These are phyloP conservation scores for Setaria italica DNA, from an alignment of 202 grass and related monocot species.

Conservation along the genomic window DNA sequence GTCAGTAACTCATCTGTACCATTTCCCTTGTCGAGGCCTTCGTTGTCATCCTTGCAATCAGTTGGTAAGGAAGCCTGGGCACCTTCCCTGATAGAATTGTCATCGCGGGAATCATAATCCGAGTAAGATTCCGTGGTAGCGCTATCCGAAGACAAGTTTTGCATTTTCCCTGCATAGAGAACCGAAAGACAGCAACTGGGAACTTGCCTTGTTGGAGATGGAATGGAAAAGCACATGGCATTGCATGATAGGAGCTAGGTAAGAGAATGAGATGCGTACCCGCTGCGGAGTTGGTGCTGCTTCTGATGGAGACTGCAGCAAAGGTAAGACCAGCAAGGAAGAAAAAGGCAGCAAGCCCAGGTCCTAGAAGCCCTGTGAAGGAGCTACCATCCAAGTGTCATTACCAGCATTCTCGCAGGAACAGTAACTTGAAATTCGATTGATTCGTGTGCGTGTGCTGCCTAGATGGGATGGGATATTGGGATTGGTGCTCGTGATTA, in stretches of 20 bases:
- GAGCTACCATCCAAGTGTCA: constrained; percentile 63
- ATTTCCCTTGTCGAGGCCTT: constrained; percentile 19
- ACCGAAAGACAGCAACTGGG: not conserved
- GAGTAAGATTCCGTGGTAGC: constrained; percentile 35
- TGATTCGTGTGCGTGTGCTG: not conserved
- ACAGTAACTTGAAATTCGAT: not conserved
- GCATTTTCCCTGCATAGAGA: constrained; percentile 52
- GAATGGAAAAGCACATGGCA: not conserved
- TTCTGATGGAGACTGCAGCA: constrained; percentile 59
- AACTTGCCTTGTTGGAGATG: not conserved
- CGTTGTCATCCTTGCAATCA: not conserved
- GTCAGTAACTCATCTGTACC: constrained; percentile 19
- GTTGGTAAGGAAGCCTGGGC: constrained; percentile 38
- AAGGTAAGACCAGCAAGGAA: constrained; percentile 73
- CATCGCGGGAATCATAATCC: constrained; percentile 19
- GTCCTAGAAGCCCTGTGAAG: constrained; percentile 81
- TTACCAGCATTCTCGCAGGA: not conserved
- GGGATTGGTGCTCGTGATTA: not conserved
- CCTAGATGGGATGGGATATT: not conserved
- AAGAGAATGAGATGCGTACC: constrained; percentile 44
- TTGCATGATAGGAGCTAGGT: not conserved
- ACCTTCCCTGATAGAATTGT: constrained; percentile 26
- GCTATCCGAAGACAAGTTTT: constrained; percentile 41
- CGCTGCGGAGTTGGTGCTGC: constrained; percentile 34
- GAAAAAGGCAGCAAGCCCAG: constrained; percentile 69